phyloP scores from a whole-genome alignment of 2,329 filamentous ascomycete genomes.

The Nemania sp. region DNA sequence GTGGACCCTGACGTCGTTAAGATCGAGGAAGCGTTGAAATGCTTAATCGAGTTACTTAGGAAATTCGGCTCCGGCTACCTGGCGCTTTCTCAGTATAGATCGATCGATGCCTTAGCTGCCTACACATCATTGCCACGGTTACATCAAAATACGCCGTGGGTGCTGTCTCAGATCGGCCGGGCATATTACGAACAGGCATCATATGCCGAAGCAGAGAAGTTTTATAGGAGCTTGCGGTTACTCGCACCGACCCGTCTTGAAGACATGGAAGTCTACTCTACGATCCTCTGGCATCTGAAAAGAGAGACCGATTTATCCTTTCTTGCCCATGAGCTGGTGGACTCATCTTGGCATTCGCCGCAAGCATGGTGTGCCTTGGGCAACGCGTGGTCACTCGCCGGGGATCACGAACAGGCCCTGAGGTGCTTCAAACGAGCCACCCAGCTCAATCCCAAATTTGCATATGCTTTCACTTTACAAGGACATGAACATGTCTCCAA shows the following conservation, averaged over 20 bases:
- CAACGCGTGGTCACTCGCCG: slow-evolving; percentile 89
- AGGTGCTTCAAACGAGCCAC: slow-evolving; percentile 94
- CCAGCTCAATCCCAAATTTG: slow-evolving; percentile 85
- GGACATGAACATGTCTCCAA: slow-evolving; percentile 95
- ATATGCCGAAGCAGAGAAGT: slow-evolving; percentile 84
- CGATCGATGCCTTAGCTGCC: slow-evolving; percentile 73
- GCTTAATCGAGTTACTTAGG: slow-evolving; percentile 77
- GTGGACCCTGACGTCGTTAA: slow-evolving; percentile 60
- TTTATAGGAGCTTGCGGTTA: slow-evolving; percentile 77
- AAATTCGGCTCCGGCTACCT: slow-evolving; percentile 83
- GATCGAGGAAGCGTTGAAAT: slow-evolving; percentile 75
- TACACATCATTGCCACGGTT: slow-evolving; percentile 70
- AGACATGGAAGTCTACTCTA: slow-evolving; percentile 98
- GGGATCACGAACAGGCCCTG: slow-evolving; percentile 92
- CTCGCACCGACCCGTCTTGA: slow-evolving; percentile 81
- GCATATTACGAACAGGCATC: slow-evolving; percentile 88
- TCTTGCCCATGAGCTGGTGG: slow-evolving; percentile 86
- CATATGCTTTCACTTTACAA: slow-evolving; percentile 93
- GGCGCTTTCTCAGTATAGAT: slow-evolving; percentile 76
- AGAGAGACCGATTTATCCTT: slow-evolving; percentile 90
- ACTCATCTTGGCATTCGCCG: slow-evolving; percentile 83
- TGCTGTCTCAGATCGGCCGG: slow-evolving; percentile 85
- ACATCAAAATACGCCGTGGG: slow-evolving; percentile 92
- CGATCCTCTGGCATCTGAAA: slow-evolving; percentile 97
- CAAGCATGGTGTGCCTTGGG: slow-evolving; percentile 96